Evolutionary conservation across 2,329 filamentous ascomycete species (phyloP).

Genomic region (Pestalotiopsis sp.): DNA sequence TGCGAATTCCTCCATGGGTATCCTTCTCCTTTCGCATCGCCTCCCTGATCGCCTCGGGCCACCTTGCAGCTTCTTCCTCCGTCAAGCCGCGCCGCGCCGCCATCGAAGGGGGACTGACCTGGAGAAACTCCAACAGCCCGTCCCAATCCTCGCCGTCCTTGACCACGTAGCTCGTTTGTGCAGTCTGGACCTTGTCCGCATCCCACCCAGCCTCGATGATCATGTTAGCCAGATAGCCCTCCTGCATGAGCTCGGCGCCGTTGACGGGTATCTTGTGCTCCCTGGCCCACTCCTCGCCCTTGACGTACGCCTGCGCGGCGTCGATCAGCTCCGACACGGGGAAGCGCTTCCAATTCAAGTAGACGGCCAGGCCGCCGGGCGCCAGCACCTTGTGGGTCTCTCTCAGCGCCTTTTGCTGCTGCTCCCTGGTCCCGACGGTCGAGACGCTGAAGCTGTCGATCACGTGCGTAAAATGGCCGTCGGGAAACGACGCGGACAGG

Average conservation of each 20-base stretch:
- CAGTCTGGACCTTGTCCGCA: background rate
- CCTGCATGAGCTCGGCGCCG: conserved; percentile 26
- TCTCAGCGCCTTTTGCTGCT: conserved; percentile 21
- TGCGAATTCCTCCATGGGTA: conserved; percentile 23
- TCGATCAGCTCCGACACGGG: conserved; percentile 26
- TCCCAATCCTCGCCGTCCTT: conserved; percentile 19
- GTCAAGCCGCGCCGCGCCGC: conserved; percentile 24
- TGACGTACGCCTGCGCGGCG: conserved; percentile 26
- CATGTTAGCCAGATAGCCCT: conserved; percentile 24
- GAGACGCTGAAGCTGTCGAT: conserved; percentile 36
- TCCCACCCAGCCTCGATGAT: conserved; percentile 23
- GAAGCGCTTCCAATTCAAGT: conserved; percentile 29
- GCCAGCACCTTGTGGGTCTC: conserved; percentile 33
- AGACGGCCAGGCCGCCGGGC: conserved; percentile 28
- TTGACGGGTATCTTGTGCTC: conserved; percentile 31
- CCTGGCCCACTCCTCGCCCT: conserved; percentile 19
- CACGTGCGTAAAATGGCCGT: conserved; percentile 25
- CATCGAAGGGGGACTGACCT: conserved; percentile 20
- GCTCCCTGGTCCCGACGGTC: conserved; percentile 25
- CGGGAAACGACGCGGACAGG: conserved; percentile 21
- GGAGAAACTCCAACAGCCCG: conserved; percentile 26
- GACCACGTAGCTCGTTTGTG: conserved; percentile 11
- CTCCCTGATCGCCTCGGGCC: conserved; percentile 24
- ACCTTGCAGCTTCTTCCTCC: conserved; percentile 23
- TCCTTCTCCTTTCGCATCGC: conserved; percentile 22